Percentiles rank a stretch among this genome's conserved stretches.
These are phyloP conservation scores for Lactarius pseudohatsudake DNA, from an alignment of 768 basidiomycete genomes.

Conservation along the genomic window DNA sequence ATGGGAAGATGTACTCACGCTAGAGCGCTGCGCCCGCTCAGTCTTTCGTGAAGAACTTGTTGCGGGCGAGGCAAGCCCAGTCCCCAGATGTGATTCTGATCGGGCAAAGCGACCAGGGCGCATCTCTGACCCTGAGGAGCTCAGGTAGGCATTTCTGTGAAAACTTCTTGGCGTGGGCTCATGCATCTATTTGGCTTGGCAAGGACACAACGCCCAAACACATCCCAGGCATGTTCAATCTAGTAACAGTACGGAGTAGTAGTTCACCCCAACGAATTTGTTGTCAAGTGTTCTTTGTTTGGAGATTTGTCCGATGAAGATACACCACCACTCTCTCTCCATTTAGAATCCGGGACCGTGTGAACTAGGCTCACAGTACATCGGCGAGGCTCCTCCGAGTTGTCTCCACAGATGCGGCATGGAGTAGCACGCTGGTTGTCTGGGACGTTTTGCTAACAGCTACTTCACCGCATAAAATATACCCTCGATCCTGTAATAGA, in stretches of 20 bases:
- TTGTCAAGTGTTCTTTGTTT: neutral
- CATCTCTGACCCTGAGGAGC: neutral
- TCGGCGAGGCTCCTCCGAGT: neutral
- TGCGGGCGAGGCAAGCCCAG: neutral
- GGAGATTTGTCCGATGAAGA: neutral
- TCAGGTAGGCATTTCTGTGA: conserved; percentile 4
- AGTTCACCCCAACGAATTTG: conserved; percentile 3
- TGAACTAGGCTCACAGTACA: neutral
- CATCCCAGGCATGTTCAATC: neutral
- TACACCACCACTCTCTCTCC: neutral
- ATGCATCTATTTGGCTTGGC: neutral
- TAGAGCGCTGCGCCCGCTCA: conserved; percentile 22
- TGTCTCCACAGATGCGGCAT: neutral
- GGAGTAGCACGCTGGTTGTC: neutral
- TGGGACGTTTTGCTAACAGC: neutral
- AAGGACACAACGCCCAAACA: neutral
- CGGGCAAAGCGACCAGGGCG: neutral
- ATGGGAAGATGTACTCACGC: conserved; percentile 22
- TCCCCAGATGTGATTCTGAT: neutral
- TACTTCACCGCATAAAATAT: neutral
- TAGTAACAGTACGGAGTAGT: neutral
- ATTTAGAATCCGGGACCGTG: neutral
- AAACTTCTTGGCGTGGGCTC: neutral
- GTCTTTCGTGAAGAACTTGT: neutral
- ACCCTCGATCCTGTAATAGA: conserved; percentile 1